Evolutionary conservation across 192 early-diverging fungal species (phyloP).

Genomic region (Linnemannia schmuckeri): DNA sequence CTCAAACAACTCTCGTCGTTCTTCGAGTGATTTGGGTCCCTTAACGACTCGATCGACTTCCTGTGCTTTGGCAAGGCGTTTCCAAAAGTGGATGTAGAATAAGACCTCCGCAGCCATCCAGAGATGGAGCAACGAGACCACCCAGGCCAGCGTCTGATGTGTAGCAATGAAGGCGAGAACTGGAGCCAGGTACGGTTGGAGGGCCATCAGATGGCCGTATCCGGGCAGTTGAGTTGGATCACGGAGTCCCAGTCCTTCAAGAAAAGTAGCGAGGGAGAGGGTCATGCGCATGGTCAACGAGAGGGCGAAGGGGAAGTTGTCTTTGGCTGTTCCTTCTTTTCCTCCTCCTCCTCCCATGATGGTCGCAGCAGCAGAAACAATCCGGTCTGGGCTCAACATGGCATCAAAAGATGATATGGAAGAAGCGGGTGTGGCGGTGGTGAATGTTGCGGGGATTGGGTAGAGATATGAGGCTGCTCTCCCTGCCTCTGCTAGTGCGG

Average conservation of each 20-base stretch:
- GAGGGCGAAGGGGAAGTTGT: neutral
- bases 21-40: slow-evolving; percentile 16
- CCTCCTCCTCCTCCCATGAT: neutral
- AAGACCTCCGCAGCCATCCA: slow-evolving; percentile 53
- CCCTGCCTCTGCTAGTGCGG: slow-evolving; percentile 1
- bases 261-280: slow-evolving; percentile 27
- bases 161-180: slow-evolving; percentile 18
- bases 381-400: slow-evolving; percentile 2
- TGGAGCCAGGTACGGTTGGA: slow-evolving; percentile 21
- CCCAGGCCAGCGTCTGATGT: slow-evolving; percentile 37
- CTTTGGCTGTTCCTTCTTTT: neutral
- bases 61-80: slow-evolving; percentile 23
- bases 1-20: slow-evolving; percentile 38
- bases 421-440: neutral
- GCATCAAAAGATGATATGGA: slow-evolving; percentile 1
- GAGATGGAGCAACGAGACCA: slow-evolving; percentile 40
- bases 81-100: slow-evolving; percentile 46
- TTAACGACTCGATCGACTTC: slow-evolving; percentile 31
- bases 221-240: slow-evolving; percentile 30
- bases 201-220: slow-evolving; percentile 5
- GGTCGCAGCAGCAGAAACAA: neutral
- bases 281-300: slow-evolving; percentile 20
- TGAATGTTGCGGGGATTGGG: neutral
- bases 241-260: slow-evolving; percentile 33
- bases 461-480: neutral